Conservation (phyloP, 805 yeast species). For the Lipomyces mesembrius region DNA sequence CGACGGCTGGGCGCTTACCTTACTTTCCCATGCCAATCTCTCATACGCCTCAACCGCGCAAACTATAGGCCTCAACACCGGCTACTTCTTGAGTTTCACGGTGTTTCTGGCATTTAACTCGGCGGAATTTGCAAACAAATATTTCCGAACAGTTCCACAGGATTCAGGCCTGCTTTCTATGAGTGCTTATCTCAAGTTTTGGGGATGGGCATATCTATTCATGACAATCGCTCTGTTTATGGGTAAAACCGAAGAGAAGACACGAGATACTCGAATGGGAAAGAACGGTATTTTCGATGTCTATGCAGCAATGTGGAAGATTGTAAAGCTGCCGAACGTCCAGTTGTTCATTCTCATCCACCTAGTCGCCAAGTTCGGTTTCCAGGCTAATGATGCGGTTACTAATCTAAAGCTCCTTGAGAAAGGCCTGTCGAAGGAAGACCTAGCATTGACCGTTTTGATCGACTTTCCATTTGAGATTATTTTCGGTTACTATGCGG, state of each 20-base stretch:
- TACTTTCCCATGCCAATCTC: constrained; percentile 73
- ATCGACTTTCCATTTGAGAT: constrained; percentile 97
- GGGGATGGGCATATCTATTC: constrained; percentile 73
- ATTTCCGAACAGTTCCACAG: constrained; percentile 64
- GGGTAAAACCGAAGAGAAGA: constrained; percentile 74
- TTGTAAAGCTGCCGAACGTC: constrained; percentile 62
- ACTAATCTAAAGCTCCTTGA: constrained; percentile 90
- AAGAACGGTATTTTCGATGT: constrained; percentile 44
- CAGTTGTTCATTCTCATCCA: constrained; percentile 76
- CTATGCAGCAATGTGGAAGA: constrained; percentile 46
- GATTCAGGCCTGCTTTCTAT: constrained; percentile 71
- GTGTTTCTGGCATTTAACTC: constrained; percentile 89
- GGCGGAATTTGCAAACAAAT: constrained; percentile 88
- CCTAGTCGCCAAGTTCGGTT: constrained; percentile 82
- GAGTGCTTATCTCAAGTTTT: constrained; percentile 73
- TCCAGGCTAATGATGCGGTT: constrained; percentile 95
- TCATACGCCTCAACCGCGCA: constrained; percentile 97
- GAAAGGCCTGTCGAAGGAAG: constrained; percentile 91
- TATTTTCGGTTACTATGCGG: constrained; percentile 92
- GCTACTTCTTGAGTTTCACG: constrained; percentile 89
- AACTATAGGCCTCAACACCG: constrained; percentile 91
- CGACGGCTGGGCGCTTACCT: constrained; percentile 97
- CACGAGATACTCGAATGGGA: constrained; percentile 43
- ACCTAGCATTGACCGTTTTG: constrained; percentile 85
- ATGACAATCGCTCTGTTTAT: constrained; percentile 66